Percentiles rank a stretch among this genome's conserved stretches.
Conservation (phyloP, 2,329 filamentous ascomycete genomes). For the Sphaerulina populicola region DNA sequence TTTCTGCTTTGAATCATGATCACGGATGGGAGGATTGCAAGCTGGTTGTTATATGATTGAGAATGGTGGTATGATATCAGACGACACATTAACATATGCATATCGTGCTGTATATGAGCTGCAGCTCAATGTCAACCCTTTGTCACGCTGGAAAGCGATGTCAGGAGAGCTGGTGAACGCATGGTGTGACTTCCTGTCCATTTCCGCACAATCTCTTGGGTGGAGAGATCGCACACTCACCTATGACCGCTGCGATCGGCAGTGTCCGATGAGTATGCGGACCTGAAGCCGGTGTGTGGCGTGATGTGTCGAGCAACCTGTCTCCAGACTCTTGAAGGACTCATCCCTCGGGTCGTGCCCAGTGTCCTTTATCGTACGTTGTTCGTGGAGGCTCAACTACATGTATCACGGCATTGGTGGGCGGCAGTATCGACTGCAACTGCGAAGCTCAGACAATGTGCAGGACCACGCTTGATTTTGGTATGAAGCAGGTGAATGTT, state of each 20-base stretch:
- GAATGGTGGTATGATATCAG: conserved; percentile 2
- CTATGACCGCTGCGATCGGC: background rate
- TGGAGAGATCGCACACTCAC: background rate
- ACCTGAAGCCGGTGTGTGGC: conserved; percentile 2
- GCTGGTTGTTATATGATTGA: conserved; percentile 5
- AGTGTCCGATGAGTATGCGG: background rate
- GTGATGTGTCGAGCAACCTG: conserved; percentile 9
- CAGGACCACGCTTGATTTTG: background rate
- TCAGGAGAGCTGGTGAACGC: conserved; percentile 4
- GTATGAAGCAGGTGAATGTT: background rate
- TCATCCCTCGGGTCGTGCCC: background rate
- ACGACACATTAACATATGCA: conserved; percentile 2
- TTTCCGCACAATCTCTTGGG: conserved; percentile 1
- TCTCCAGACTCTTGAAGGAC: background rate
- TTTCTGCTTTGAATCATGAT: conserved; percentile 9
- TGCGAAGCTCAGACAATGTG: background rate
- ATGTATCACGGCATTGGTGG: background rate
- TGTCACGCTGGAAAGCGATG: background rate
- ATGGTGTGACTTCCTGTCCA: conserved; percentile 4
- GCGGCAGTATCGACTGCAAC: background rate
- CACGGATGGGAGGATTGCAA: background rate
- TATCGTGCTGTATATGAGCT: conserved; percentile 7
- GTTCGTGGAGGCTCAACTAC: background rate
- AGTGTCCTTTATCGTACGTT: background rate
- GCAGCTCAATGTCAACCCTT: conserved; percentile 2